Evolutionary conservation across 352 stramenopile genomes (phyloP), one percentile per base, ranked within the genome.

Genomic region (Phytophthora syringae): DNA sequence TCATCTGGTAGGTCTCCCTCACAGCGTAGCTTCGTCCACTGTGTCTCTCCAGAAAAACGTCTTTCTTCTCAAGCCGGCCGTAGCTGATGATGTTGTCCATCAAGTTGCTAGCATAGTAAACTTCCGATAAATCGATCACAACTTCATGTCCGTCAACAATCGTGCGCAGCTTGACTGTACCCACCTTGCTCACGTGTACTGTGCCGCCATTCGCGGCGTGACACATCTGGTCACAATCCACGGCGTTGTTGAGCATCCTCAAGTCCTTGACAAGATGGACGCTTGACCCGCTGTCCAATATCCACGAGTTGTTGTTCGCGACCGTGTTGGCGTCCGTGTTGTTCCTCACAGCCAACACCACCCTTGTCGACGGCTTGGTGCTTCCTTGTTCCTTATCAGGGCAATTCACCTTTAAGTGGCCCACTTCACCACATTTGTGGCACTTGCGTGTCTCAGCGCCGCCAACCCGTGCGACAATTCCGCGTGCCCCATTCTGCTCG

Each of bases 241-340:
- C 30, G 1, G 22, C 58, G n/a, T 53, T n/a, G 1, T 48, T 54
- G 1, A 65, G 39, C 49, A 65, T 32, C 15, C 11, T 49, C 2
- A 18, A n/a, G 21, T 54, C 40, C 22, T 40, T 40, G 10, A 60
- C 49, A 13, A 67, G 28, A 21, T 67, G 50, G 16, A 67, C 42
- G 13, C 42, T 67, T 4, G 59, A 55, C 15, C 30, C 58, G 50
- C 42, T 67, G n/a, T 51, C 59, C 13, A 60, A 7, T 5, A 67
- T 56, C 39, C 51, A 67, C n/a, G 44, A 40, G n/a, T 50, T 22
- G 5, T 11, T 15, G 15, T 42, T 34, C 25, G 20, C 20, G 4
- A 20, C 13, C 9, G 18, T 44, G 12, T 2, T 27, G 7, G 2
- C 9, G 34, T 42, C 34, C 34, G 34, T 42, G 7, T 9, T 1